Percentiles rank a stretch among this genome's conserved stretches.
Evolutionary conservation across 1,284 basidiomycete genomes (phyloP).

Genomic region (Cryptococcus maquisensis): DNA sequence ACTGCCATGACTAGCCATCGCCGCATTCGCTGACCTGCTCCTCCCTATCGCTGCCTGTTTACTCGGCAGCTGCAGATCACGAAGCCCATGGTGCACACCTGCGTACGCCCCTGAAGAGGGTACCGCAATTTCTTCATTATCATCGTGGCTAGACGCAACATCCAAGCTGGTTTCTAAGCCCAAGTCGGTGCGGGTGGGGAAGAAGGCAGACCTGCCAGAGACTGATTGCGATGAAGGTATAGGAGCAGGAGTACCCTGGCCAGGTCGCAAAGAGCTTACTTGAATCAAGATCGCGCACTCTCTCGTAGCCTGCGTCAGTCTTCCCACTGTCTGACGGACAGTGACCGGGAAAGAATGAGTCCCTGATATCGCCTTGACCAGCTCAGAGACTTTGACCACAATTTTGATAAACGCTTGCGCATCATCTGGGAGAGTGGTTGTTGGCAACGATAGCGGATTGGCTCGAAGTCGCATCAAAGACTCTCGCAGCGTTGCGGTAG

Average conservation of each 20-base stretch:
- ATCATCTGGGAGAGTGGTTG: conserved; percentile 33
- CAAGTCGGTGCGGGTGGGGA: not conserved
- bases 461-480: conserved; percentile 41
- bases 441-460: conserved; percentile 28
- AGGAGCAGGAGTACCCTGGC: conserved; percentile 19
- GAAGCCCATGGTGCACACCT: conserved; percentile 18
- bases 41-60: conserved; percentile 22
- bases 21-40: conserved; percentile 13
- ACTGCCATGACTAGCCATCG: not conserved
- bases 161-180: not conserved
- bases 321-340: conserved; percentile 42
- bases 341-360: conserved; percentile 36
- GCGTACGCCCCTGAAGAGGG: not conserved
- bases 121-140: not conserved
- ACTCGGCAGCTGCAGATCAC: conserved; percentile 30
- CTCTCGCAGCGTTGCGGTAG: conserved; percentile 36
- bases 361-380: conserved; percentile 47
- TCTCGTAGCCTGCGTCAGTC: conserved; percentile 50
- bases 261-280: conserved; percentile 42
- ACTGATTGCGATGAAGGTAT: conserved; percentile 6
- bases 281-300: conserved; percentile 51
- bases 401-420: conserved; percentile 46
- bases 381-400: conserved; percentile 50
- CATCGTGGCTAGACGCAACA: conserved; percentile 4
- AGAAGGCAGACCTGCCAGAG: not conserved